Conservation (phyloP, 2,329 filamentous ascomycete genomes). For the Aspergillus persii region DNA sequence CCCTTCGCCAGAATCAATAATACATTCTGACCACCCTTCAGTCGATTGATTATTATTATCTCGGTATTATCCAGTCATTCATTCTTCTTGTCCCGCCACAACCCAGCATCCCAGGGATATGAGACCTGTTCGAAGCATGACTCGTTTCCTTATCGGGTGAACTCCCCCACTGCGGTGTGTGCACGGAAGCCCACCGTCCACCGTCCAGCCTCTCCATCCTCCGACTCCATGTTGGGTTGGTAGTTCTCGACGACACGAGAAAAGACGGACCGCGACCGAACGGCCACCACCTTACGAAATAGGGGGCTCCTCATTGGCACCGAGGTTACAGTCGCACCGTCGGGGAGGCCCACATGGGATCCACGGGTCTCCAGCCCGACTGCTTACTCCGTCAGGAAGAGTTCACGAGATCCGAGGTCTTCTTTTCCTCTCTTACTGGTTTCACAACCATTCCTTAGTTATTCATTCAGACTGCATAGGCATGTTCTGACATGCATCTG, state of each 20-base stretch:
- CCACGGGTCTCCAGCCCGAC: background rate
- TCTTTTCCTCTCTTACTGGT: background rate
- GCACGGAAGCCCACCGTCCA: background rate
- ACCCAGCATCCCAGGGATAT: background rate
- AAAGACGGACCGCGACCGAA: slow-evolving; percentile 1
- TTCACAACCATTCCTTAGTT: too few relatives aligned
- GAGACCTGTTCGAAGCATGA: slow-evolving; percentile 6
- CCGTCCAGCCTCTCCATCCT: background rate
- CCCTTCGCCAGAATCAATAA: background rate
- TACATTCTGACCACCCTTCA: background rate
- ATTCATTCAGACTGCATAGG: too few relatives aligned
- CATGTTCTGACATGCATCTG: too few relatives aligned
- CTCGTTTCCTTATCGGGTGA: slow-evolving; percentile 18
- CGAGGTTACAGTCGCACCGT: background rate
- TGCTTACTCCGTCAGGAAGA: slow-evolving; percentile 15
- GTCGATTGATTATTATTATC: background rate
- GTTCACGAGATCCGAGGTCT: slow-evolving; percentile 16
- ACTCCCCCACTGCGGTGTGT: background rate
- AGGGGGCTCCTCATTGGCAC: slow-evolving; percentile 12
- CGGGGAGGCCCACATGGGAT: background rate
- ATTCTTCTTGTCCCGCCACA: background rate
- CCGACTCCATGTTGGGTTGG: background rate
- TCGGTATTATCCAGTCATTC: background rate
- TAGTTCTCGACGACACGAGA: background rate
- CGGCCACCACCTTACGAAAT: slow-evolving; percentile 2